Evolutionary conservation across 805 yeast species (phyloP).

Genomic region (Candida insectorum): DNA sequence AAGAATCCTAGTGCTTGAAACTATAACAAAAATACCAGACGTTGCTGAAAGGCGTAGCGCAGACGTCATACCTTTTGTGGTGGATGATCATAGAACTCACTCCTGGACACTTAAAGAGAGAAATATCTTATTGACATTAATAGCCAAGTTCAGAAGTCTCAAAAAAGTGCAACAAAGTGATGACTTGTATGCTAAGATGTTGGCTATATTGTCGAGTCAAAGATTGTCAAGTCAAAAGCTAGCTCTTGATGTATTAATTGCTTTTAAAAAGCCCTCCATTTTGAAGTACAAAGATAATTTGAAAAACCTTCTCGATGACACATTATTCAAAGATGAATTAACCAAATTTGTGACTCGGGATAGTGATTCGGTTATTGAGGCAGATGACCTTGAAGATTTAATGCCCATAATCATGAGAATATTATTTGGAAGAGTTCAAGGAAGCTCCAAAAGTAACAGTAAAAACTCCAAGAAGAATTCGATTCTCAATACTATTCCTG

Average conservation of each 20-base stretch:
- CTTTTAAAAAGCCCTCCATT: conserved; percentile 56
- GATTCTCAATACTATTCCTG: conserved; percentile 61
- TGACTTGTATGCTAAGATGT: conserved; percentile 50
- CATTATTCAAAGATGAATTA: conserved; percentile 81
- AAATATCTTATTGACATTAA: conserved; percentile 55
- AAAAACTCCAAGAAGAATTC: conserved; percentile 72
- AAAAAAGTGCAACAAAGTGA: conserved; percentile 50
- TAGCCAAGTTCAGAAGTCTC: conserved; percentile 63
- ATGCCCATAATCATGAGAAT: conserved; percentile 76
- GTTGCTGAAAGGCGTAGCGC: conserved; percentile 65
- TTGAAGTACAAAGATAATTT: conserved; percentile 72
- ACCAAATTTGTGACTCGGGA: conserved; percentile 55
- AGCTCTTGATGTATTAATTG: conserved; percentile 67
- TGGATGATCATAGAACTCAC: conserved; percentile 24
- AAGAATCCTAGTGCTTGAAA: conserved; percentile 56
- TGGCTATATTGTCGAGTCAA: conserved; percentile 59
- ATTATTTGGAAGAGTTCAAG: conserved; percentile 82
- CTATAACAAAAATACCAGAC: conserved; percentile 55
- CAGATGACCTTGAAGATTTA: conserved; percentile 53
- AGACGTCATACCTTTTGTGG: conserved; percentile 56
- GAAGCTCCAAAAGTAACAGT: conserved; percentile 61
- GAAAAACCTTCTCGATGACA: conserved; percentile 73
- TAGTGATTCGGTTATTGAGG: conserved; percentile 52
- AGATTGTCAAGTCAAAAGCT: conserved; percentile 61
- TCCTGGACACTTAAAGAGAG: conserved; percentile 52